Base-by-base conservation (phyloP, 306 rosid species). In the Crotalaria pallida region DNA sequence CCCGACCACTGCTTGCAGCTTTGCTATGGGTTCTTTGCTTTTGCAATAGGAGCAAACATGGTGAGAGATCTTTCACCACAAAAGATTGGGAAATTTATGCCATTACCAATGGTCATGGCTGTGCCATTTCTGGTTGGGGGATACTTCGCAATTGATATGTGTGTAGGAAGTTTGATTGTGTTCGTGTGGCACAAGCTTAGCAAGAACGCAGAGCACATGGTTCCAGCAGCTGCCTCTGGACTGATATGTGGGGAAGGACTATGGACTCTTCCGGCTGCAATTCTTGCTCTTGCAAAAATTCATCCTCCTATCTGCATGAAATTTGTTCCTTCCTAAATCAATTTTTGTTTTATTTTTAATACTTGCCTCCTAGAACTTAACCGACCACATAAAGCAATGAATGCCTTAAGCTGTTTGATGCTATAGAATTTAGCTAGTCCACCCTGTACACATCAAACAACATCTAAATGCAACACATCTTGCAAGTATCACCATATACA, bases 251-350 rank as follows among this genome's bases (percentile, higher is more conserved):
- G 98, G 16, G 97, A 94, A 82, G 98, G 98, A 67, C 52, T 94
- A 24, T 94, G 98, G 95, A 90, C 88, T 61, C 90, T 94, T 47
- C 98, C 98, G 0, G 92, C 98, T 24, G 83, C 98, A 0, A 67
- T 94, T 79, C 96, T 94, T 67, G 98, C 98, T 69, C 87, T 91
- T 47, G 89, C 95, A 51, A 91, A 82, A 83, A 44, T 94, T 24
- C 77, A 87, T 11, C 92, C 97, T 44, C 98, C 98, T 0, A 87
- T 94, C 21, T 94, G 98, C 87, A 94, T 94, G 98, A 88, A 90
- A 74, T 91, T 94, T 72, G 77, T 87, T 57, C 47, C 71, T 10
- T 85, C 92, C 21, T 88, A 86, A 79, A 66, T 18, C n/a, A 36
- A 10, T 9, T 9, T 40, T 40, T 11, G 0, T 2, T 10, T 3